phyloP scores from a whole-genome alignment of 148 eudicot genomes.

The Spergularia marina region DNA sequence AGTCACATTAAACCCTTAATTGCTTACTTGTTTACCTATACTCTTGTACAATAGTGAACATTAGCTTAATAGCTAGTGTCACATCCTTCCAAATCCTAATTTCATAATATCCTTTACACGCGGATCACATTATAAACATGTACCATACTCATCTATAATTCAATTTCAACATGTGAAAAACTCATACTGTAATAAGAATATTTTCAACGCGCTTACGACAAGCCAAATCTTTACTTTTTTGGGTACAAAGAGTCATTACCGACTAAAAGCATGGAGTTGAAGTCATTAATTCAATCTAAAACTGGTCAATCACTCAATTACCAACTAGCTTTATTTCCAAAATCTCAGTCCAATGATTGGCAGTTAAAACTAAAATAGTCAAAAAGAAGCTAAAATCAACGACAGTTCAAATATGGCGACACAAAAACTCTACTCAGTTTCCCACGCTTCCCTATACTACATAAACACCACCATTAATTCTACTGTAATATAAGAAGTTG shows the following conservation, averaged over 20 bases:
- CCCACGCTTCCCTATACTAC: conserved; percentile 12
- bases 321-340: not conserved
- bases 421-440: conserved; percentile 16
- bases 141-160: too few species aligned
- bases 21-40: too few species aligned
- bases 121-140: too few species aligned
- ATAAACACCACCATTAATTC: not conserved
- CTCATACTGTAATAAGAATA: too few species aligned
- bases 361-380: conserved; percentile 5
- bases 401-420: conserved; percentile 32
- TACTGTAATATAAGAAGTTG: not conserved
- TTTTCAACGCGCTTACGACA: too few species aligned
- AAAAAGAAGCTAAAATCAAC: conserved; percentile 13
- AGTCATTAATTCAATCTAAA: not conserved
- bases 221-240: too few species aligned
- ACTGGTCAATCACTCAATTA: conserved; percentile 6
- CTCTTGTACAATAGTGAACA: too few species aligned
- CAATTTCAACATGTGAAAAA: too few species aligned
- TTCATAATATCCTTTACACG: too few species aligned
- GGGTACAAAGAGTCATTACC: not conserved
- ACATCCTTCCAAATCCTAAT: too few species aligned
- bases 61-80: too few species aligned
- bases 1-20: too few species aligned
- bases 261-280: not conserved
- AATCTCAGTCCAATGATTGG: not conserved